phyloP scores from a whole-genome alignment of 2,329 filamentous ascomycete species.

The Exophiala sideris region DNA sequence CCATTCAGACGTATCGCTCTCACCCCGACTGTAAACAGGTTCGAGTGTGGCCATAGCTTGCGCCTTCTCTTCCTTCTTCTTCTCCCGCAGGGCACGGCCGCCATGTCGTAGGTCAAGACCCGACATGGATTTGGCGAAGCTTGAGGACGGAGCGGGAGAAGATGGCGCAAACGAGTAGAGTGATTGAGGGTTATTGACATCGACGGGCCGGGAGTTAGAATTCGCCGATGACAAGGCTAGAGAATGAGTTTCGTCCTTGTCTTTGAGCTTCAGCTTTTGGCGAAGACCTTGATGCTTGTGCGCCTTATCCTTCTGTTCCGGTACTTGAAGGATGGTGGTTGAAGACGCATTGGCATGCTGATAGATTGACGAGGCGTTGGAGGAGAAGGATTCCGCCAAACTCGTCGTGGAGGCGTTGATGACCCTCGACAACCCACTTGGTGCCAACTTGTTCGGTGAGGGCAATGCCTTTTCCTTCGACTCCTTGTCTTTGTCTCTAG shows the following conservation, averaged over 20 bases:
- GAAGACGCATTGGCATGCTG: conserved; percentile 59
- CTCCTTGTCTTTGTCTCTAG: conserved; percentile 54
- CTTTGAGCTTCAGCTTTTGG: conserved; percentile 62
- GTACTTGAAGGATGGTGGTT: conserved; percentile 47
- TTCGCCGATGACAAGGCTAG: conserved; percentile 62
- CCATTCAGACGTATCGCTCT: conserved; percentile 30
- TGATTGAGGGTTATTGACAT: conserved; percentile 61
- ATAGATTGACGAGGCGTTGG: conserved; percentile 57
- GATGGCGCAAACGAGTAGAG: conserved; percentile 65
- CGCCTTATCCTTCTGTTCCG: conserved; percentile 40
- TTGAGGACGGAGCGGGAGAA: conserved; percentile 56
- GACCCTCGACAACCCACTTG: conserved; percentile 52
- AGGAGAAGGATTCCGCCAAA: conserved; percentile 53
- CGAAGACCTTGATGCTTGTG: conserved; percentile 63
- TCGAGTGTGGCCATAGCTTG: conserved; percentile 32
- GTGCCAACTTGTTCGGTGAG: conserved; percentile 57
- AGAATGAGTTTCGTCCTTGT: conserved; percentile 56
- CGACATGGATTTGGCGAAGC: conserved; percentile 78
- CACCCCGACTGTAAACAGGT: conserved; percentile 28
- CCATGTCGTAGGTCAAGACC: conserved; percentile 76
- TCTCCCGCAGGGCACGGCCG: conserved; percentile 72
- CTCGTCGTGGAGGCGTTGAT: conserved; percentile 61
- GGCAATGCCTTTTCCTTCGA: conserved; percentile 52
- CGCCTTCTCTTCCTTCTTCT: conserved; percentile 68
- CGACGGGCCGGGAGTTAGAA: conserved; percentile 62